A percentile compares a stretch with the other conserved stretches of the same genome.
phyloP scores from a whole-genome alignment of 1,284 basidiomycete genomes.

The Leccinum insolens region DNA sequence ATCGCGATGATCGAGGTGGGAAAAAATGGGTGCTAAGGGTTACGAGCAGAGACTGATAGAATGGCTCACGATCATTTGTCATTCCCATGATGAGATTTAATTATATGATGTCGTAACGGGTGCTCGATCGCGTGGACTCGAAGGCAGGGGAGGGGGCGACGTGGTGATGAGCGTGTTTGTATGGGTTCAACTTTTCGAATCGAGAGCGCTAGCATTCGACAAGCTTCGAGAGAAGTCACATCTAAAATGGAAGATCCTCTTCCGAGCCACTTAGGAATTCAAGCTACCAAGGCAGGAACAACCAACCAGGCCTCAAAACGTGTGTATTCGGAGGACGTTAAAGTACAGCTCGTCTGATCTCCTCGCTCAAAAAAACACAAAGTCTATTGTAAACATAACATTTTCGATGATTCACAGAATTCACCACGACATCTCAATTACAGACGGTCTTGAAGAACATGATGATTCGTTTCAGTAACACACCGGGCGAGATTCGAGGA shows the following conservation, averaged over 20 bases:
- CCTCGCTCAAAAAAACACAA: slow-evolving; percentile 1
- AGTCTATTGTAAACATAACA: slow-evolving; percentile 30
- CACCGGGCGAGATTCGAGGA: neutral
- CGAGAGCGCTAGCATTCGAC: neutral
- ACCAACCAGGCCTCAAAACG: neutral
- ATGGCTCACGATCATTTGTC: neutral
- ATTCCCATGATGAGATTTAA: neutral
- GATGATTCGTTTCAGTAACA: neutral
- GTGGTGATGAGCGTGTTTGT: neutral
- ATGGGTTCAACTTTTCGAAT: neutral
- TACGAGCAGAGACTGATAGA: neutral
- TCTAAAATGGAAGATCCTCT: slow-evolving; percentile 11
- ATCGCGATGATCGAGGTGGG: no score
- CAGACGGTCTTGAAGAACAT: slow-evolving; percentile 26
- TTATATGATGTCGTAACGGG: neutral
- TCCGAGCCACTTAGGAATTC: neutral
- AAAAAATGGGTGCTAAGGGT: no score
- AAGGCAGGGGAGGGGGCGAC: neutral
- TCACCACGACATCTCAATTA: slow-evolving; percentile 13
- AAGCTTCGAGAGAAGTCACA: slow-evolving; percentile 3
- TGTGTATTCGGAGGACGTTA: neutral
- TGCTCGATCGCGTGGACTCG: neutral
- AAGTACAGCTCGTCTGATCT: slow-evolving; percentile 12
- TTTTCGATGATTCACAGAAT: neutral
- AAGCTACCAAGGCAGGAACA: neutral